phyloP scores from a whole-genome alignment of 352 stramenopile species.

The Phytophthora pinifolia region DNA sequence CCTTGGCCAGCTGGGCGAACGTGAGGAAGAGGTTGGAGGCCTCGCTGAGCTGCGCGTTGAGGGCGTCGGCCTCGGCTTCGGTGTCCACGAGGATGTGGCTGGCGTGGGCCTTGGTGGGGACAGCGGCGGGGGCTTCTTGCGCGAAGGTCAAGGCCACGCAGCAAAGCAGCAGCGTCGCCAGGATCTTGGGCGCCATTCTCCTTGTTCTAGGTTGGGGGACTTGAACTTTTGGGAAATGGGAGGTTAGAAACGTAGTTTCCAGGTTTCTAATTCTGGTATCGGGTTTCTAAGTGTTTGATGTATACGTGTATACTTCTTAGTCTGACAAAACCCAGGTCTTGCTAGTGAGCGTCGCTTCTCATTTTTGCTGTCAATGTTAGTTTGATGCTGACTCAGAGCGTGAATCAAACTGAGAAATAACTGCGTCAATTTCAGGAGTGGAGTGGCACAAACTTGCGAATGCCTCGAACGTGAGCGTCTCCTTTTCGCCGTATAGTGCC shows the following conservation, averaged over 20 bases:
- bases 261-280: too few relatives aligned
- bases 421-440: slow-evolving; percentile 13
- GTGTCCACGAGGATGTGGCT: slow-evolving; percentile 84
- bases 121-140: slow-evolving; percentile 14
- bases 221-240: too few relatives aligned
- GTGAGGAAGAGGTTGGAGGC: slow-evolving; percentile 54
- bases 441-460: slow-evolving; percentile 21
- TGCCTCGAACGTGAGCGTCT: slow-evolving; percentile 22
- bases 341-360: too few relatives aligned
- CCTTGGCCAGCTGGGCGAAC: slow-evolving; percentile 69
- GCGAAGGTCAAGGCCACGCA: slow-evolving; percentile 14
- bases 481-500: slow-evolving; percentile 26
- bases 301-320: too few relatives aligned
- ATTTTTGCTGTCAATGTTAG: too few relatives aligned
- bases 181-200: slow-evolving; percentile 24
- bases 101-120: slow-evolving; percentile 49
- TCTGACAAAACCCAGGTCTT: too few relatives aligned
- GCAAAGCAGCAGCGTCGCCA: slow-evolving; percentile 29
- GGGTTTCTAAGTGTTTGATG: too few relatives aligned
- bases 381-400: too few relatives aligned
- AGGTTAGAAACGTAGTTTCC: too few relatives aligned
- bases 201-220: too few relatives aligned
- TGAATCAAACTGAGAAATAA: slow-evolving; percentile 6
- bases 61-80: slow-evolving; percentile 58
- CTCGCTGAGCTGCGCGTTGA: slow-evolving; percentile 53